Base-by-base conservation (phyloP, 2,329 filamentous ascomycete species). In the Botrytis sinoallii region DNA sequence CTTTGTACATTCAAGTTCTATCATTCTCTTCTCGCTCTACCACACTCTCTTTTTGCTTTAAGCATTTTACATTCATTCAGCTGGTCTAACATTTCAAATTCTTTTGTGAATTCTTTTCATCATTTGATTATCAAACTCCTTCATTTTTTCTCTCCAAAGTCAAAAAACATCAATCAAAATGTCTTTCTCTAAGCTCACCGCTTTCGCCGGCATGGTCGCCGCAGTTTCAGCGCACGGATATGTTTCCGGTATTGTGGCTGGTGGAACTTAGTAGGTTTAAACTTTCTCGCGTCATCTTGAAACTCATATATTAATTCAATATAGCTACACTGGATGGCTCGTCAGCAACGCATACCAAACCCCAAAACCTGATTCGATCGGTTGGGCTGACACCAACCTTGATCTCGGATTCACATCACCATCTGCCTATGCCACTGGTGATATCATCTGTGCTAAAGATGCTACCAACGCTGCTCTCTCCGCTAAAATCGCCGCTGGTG, bases 381-480 rank as follows among this genome's bases (percentile, higher is more conserved):
- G 70, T 29, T 72, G 70, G 70, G 20, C 70, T 32, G 52, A 68
- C 14, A 6, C 25, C 10, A 68, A 67, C 32, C 46, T 68, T 32
- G 70, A 72, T 77, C 85, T 85, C 74, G 84, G 85, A 29, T 86
- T 84, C 80, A 85, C 88, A 72, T 83, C 83, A 32, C 86, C 87
- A 20, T 83, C 81, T 71, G 80, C 81, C 38, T 86, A 85, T 74
- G 77, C 75, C 29, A 77, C 76, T 57, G 77, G 82, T 1, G 85
- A 86, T 69, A 88, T 88, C 76, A 84, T 86, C 79, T 88, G 86
- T 79, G 85, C 87, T 78, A 82, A 81, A 29, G 79, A 81, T 18
- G 83, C 83, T 12, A 82, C 80, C 4, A 82, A 84, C 25, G 86
- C 82, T 1, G 78, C 81, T 35, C 82, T 82, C 5, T 82, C 83